Evolutionary conservation across 306 rosid genomes (phyloP).

Genomic region (Medicago ruthenica): DNA sequence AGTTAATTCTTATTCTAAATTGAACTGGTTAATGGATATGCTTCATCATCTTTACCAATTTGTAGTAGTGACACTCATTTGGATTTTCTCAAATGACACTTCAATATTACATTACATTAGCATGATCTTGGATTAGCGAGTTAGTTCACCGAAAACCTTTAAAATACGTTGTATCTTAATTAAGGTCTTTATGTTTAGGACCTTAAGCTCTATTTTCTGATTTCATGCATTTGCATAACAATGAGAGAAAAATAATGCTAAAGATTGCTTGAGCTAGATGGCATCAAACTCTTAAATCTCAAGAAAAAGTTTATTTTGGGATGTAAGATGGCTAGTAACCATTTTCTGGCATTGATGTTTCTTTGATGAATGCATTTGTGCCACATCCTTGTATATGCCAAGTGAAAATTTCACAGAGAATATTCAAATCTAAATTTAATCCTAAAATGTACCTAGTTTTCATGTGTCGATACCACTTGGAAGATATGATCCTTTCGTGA

Average conservation of each 20-base stretch:
- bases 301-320: no score
- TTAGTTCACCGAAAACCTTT: constrained; percentile 1
- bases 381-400: constrained; percentile 6
- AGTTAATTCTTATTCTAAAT: constrained; percentile 6
- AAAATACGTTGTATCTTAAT: not conserved
- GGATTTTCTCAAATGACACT: not conserved
- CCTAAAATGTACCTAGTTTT: no score
- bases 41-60: constrained; percentile 6
- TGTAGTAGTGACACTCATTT: not conserved
- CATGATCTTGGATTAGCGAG: not conserved
- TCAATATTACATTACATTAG: not conserved
- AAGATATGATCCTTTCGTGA: no score
- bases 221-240: no score
- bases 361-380: not conserved
- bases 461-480: no score
- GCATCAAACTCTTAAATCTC: no score
- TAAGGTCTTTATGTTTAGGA: no score
- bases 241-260: no score
- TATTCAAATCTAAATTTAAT: no score
- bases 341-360: not conserved
- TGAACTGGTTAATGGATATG: constrained; percentile 8
- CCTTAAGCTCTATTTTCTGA: no score
- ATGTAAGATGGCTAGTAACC: no score
- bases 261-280: no score
- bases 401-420: not conserved